phyloP scores from a whole-genome alignment of 2,329 filamentous ascomycete genomes.

The Lasiodiplodia sp. region DNA sequence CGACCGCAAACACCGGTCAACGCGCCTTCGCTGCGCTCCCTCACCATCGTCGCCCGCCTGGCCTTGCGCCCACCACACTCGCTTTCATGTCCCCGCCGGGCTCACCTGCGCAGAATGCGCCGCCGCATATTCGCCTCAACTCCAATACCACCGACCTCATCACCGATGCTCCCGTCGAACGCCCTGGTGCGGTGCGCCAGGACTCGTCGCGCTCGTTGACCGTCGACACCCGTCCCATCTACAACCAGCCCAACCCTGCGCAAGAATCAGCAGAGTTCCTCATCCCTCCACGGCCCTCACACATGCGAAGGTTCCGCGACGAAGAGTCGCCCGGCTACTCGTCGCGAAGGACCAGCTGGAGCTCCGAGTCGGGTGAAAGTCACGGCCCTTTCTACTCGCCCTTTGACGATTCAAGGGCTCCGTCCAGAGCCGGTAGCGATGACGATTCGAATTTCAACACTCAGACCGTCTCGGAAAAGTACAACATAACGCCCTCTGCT shows the following conservation, averaged over 20 bases:
- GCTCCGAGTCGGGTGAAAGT: conserved; percentile 64
- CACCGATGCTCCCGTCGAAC: conserved; percentile 42
- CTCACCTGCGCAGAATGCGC: conserved; percentile 36
- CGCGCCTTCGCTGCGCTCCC: not conserved
- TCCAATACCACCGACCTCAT: conserved; percentile 64
- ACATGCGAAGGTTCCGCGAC: conserved; percentile 59
- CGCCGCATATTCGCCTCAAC: conserved; percentile 70
- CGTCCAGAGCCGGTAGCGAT: conserved; percentile 68
- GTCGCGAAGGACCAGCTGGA: conserved; percentile 70
- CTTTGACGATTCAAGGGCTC: conserved; percentile 66
- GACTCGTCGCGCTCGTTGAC: conserved; percentile 53
- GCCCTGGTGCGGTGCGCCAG: conserved; percentile 49
- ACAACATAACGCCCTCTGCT: conserved; percentile 73
- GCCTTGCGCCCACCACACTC: conserved; percentile 12
- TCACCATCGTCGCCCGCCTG: not conserved
- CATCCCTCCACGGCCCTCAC: conserved; percentile 57
- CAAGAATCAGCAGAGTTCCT: conserved; percentile 59
- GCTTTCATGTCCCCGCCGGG: conserved; percentile 29
- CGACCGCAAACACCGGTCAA: not conserved
- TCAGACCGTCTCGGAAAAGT: conserved; percentile 76
- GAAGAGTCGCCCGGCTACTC: conserved; percentile 50
- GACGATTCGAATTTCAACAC: conserved; percentile 69
- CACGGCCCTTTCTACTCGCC: conserved; percentile 60
- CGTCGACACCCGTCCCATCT: conserved; percentile 39
- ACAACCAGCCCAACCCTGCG: conserved; percentile 42